Evolutionary conservation across 2,329 filamentous ascomycete species (phyloP).

Genomic region (Alternaria brassicicola): DNA sequence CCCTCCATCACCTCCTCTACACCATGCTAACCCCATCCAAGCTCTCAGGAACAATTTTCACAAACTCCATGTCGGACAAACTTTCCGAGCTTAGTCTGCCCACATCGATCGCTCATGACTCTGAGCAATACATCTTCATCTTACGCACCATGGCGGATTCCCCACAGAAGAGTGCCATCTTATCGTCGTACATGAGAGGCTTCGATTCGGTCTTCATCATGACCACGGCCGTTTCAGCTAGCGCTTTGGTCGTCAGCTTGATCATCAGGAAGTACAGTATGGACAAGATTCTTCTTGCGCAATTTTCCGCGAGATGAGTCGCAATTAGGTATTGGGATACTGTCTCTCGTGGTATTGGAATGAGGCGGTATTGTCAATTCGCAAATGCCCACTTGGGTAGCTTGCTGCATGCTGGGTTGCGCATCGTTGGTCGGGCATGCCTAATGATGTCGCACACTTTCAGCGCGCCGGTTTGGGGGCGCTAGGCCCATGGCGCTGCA

Average conservation of each 20-base stretch:
- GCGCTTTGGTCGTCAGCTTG: conserved; percentile 30
- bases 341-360: background rate
- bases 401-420: background rate
- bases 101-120: conserved; percentile 34
- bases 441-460: background rate
- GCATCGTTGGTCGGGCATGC: background rate
- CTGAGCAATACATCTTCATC: conserved; percentile 34
- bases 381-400: background rate
- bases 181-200: conserved; percentile 34
- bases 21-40: conserved; percentile 9
- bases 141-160: conserved; percentile 27
- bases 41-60: conserved; percentile 46
- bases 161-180: conserved; percentile 19
- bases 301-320: conserved; percentile 27
- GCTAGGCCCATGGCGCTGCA: too few relatives aligned
- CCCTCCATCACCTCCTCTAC: background rate
- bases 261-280: conserved; percentile 40
- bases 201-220: conserved; percentile 36
- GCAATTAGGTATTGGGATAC: background rate
- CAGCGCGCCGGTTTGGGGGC: background rate
- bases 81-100: conserved; percentile 30
- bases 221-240: conserved; percentile 31
- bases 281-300: conserved; percentile 34
- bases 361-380: too few relatives aligned
- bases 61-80: conserved; percentile 48